Percentiles rank a stretch among this genome's conserved stretches.
Conservation (phyloP, 305 asterid species). For the Salvia sclarea region DNA sequence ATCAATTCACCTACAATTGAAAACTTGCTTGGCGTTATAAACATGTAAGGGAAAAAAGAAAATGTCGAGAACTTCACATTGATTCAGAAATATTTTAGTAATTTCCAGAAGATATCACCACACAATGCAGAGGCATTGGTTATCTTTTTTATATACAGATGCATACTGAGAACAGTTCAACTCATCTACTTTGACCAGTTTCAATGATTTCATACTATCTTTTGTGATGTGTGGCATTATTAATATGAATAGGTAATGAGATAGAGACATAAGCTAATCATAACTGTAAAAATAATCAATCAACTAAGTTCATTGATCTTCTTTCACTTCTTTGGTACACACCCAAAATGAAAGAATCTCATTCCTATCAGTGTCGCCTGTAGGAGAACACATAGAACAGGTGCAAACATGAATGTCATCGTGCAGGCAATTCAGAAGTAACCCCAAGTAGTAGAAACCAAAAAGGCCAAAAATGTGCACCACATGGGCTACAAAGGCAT, state of each 20-base stretch:
- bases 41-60: background rate
- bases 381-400: background rate
- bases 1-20: background rate
- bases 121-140: background rate
- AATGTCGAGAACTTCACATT: background rate
- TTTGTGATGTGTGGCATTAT: constrained; percentile 11
- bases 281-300: background rate
- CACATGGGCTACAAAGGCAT: background rate
- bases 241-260: constrained; percentile 21
- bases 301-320: background rate
- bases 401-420: background rate
- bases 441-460: background rate
- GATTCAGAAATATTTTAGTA: constrained; percentile 2
- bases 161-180: constrained; percentile 25
- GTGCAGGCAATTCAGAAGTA: background rate
- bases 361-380: background rate
- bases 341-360: background rate
- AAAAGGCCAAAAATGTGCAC: background rate
- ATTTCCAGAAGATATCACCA: background rate
- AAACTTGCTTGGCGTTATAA: background rate
- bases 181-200: constrained; percentile 12
- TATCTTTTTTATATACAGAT: constrained; percentile 11
- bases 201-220: constrained; percentile 16
- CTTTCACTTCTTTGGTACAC: background rate
- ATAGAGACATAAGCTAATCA: background rate